phyloP scores from a whole-genome alignment of 78 protist genomes.

The Planoprotostelium fungivorum region DNA sequence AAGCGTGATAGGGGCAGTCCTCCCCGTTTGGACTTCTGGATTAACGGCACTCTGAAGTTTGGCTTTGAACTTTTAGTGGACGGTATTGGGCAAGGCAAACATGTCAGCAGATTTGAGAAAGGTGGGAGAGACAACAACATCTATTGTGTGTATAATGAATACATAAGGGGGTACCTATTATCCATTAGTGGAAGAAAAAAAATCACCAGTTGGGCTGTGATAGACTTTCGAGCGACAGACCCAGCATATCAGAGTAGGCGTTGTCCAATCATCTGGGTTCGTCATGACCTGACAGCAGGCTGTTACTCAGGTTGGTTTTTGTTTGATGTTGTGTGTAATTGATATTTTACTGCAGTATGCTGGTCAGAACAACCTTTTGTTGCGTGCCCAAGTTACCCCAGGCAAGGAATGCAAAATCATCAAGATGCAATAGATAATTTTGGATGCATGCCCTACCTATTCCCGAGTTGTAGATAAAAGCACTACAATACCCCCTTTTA shows the following conservation, averaged over 20 bases:
- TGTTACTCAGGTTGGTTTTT: slow-evolving; percentile 1
- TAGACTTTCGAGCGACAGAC: neutral
- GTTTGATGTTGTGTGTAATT: neutral
- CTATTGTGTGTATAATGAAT: neutral
- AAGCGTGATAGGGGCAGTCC: slow-evolving; percentile 2
- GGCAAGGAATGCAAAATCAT: slow-evolving; percentile 1
- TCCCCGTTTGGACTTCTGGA: slow-evolving; percentile 2
- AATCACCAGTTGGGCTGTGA: slow-evolving; percentile 1
- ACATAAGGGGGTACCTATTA: neutral
- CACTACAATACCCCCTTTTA: slow-evolving; percentile 1
- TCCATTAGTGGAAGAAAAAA: neutral
- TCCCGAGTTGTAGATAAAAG: neutral
- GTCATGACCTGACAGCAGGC: slow-evolving; percentile 2
- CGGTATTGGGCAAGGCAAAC: slow-evolving; percentile 2
- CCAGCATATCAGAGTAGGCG: neutral
- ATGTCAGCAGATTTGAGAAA: slow-evolving; percentile 1
- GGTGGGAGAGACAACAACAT: neutral
- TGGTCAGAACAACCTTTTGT: slow-evolving; percentile 1
- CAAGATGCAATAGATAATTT: neutral
- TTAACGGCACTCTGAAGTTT: neutral
- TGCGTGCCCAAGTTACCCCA: neutral
- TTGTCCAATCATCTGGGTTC: slow-evolving; percentile 1
- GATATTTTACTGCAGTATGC: slow-evolving; percentile 1
- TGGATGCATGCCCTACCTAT: slow-evolving; percentile 1
- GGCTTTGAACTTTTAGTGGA: slow-evolving; percentile 1